Percentiles rank a stretch among this genome's conserved stretches.
Conservation (phyloP, 345 rosid genomes). For the Lepidium aucheri region DNA sequence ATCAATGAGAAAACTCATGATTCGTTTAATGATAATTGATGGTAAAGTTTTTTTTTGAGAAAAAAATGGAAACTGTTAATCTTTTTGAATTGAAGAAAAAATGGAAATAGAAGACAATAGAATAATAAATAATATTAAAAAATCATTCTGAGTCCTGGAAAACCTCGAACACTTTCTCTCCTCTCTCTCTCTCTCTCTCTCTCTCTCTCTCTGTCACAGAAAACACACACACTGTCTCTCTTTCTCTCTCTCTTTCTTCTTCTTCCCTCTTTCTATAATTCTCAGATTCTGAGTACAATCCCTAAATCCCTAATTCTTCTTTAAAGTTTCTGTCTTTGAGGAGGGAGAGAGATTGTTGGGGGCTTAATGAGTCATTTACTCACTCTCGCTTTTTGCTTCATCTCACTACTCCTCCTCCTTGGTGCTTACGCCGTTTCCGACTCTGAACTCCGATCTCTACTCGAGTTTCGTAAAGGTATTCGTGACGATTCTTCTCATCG, state of each 20-base stretch:
- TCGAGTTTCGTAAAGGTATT: conserved; percentile 91
- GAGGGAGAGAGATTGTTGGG: background rate
- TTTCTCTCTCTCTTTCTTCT: conserved; percentile 1
- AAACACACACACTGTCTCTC: background rate
- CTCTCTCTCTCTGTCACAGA: background rate
- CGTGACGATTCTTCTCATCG: conserved; percentile 35
- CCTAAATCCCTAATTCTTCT: background rate
- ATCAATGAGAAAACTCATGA: background rate
- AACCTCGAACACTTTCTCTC: conserved; percentile 9
- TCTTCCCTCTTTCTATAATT: background rate
- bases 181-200: background rate
- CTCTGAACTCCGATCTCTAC: conserved; percentile 52
- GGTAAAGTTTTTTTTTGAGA: background rate
- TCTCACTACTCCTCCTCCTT: conserved; percentile 13
- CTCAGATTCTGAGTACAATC: conserved; percentile 22
- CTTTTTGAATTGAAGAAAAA: background rate
- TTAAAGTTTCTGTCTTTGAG: background rate
- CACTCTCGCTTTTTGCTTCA: conserved; percentile 25
- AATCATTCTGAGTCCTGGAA: conserved; percentile 4
- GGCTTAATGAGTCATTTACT: conserved; percentile 34
- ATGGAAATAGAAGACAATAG: background rate
- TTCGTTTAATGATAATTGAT: background rate
- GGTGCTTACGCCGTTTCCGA: conserved; percentile 26
- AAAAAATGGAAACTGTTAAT: background rate
- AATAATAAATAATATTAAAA: background rate